Conservation (phyloP, 139 green algal species). For the Chlamydomonas applanata region DNA sequence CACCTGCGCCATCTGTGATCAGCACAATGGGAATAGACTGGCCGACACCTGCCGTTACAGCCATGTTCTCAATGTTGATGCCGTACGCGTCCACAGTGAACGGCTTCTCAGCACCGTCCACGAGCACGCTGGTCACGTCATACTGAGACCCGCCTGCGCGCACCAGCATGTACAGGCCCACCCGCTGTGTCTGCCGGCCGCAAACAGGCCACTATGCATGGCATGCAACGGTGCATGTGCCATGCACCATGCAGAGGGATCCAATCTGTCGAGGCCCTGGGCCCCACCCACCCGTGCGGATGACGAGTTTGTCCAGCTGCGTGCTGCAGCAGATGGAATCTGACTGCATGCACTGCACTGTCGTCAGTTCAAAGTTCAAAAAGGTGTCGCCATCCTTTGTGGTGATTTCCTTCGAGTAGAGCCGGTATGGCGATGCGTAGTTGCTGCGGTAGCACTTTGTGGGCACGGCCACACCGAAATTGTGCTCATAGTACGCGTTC, state of each 20-base stretch:
- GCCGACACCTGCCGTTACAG: neutral
- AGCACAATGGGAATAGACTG: neutral
- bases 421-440: slow-evolving; percentile 35
- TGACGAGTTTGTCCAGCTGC: slow-evolving; percentile 21
- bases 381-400: neutral
- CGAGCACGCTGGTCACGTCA: no score
- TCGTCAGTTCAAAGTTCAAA: slow-evolving; percentile 2
- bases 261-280: neutral
- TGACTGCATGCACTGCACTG: slow-evolving; percentile 5
- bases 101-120: neutral
- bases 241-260: neutral
- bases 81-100: neutral
- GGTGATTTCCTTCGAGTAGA: slow-evolving; percentile 15
- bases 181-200: no score
- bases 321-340: slow-evolving; percentile 23
- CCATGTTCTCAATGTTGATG: slow-evolving; percentile 1
- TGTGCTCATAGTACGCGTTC: slow-evolving; percentile 6
- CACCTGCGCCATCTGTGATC: neutral
- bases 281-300: slow-evolving; percentile 23
- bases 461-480: slow-evolving; percentile 9
- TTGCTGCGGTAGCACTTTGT: slow-evolving; percentile 32
- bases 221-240: neutral
- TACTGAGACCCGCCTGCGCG: neutral
- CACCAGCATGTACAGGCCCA: neutral
- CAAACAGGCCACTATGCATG: neutral